phyloP scores from a whole-genome alignment of 371 early-diverging fungal genomes.

The Mucor mucedo region DNA sequence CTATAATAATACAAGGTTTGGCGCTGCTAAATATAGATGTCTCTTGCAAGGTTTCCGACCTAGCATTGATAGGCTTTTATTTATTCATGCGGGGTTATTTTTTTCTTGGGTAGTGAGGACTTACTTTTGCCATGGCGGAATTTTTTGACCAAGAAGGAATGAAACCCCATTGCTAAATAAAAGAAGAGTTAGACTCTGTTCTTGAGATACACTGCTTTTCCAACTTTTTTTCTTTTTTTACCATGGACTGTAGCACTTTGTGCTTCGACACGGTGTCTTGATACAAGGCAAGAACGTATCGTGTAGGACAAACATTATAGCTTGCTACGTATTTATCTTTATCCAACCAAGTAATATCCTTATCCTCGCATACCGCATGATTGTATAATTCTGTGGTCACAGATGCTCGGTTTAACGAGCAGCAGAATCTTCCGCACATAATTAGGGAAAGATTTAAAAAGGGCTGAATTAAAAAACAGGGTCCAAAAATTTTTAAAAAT shows the following conservation, averaged over 20 bases:
- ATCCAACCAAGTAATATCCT: conserved; percentile 43
- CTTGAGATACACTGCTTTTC: no score
- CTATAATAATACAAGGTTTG: conserved; percentile 70
- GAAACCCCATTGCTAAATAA: conserved; percentile 66
- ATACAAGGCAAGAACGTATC: conserved; percentile 51
- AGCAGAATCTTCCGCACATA: conserved; percentile 54
- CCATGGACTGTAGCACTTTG: conserved; percentile 57
- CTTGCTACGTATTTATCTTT: conserved; percentile 49
- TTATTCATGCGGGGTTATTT: no score
- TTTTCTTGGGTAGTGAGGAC: background rate
- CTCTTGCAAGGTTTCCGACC: conserved; percentile 65
- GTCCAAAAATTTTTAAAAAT: no score
- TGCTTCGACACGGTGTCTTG: background rate
- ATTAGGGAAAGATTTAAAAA: conserved; percentile 2
- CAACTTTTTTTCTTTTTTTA: conserved; percentile 23
- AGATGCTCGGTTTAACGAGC: conserved; percentile 36
- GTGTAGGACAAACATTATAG: conserved; percentile 68
- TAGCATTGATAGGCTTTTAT: conserved; percentile 62
- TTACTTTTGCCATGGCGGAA: conserved; percentile 45
- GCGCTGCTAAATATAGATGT: conserved; percentile 57
- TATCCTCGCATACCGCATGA: conserved; percentile 34
- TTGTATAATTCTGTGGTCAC: conserved; percentile 38
- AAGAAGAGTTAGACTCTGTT: no score
- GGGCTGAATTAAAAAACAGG: no score
- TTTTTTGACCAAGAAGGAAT: conserved; percentile 59